Evolutionary conservation across 768 basidiomycete genomes (phyloP), one percentile per base, ranked within the genome.

Genomic region (Hortiboletus campestris): DNA sequence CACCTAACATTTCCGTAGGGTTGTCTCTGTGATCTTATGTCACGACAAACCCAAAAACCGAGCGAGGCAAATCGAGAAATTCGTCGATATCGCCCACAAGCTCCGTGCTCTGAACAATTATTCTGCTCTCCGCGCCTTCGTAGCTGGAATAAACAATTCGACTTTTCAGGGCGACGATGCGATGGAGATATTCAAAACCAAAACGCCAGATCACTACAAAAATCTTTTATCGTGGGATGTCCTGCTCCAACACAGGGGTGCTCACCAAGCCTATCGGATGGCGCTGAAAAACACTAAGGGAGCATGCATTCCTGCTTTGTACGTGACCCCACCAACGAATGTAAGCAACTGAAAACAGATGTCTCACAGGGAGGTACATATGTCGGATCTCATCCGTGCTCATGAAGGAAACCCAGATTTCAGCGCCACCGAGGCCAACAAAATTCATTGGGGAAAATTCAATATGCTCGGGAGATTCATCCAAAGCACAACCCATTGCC

Each of bases 391-490:
- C 46, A 88, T 94, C 44, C 86, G 85, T 58, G 83, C 93, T 9
- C 87, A 97, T 60, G 91, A 92, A 72, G 89, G 85, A 54, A 94
- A 96, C 57, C 77, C 78, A 3, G 91, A 95, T 62, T 79, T 83
- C 58, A 82, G 83, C 58, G 75, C 84, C 8, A 75, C 80, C 20
- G 87, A 91, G 63, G 77, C 84, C 4, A 75, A 70, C 39, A 84
- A 85, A 67, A 89, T 98, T 51, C 94, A 98, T 65, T 98, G 96
- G 96, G 91, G 88, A 28, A 98, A 98, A 73, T 97, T 90, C 72
- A 89, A 88, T 61, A 88, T 93, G 82, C 89, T 98, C 76, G 94
- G 88, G 31, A 81, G 86, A 56, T 93, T 94, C 64, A 84, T 96
- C 53, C 80, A 83, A 48, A 84, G 81, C 63, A 88, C 94, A 7